These are phyloP conservation scores for Fistulina hepatica DNA, from an alignment of 1,284 basidiomycete genomes.

Conservation along the genomic window DNA sequence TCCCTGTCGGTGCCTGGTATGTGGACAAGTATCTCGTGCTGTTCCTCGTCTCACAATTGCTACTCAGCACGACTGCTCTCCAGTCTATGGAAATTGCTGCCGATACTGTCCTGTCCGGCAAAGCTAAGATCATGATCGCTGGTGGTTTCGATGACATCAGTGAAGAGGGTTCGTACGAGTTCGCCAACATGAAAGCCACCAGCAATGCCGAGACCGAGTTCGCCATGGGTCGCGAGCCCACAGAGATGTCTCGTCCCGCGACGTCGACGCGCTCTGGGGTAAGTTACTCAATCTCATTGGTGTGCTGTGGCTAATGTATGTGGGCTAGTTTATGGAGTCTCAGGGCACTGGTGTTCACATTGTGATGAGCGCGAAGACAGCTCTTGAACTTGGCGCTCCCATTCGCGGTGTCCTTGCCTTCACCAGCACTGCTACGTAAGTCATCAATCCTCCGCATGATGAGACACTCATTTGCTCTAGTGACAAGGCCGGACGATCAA, in stretches of 20 bases:
- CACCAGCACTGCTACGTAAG: conserved; percentile 92
- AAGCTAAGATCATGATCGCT: conserved; percentile 98
- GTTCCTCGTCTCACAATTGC: conserved; percentile 2
- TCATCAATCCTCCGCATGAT: conserved; percentile 12
- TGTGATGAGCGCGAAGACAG: conserved; percentile 93
- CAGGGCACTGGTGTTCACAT: conserved; percentile 96
- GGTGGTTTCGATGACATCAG: conserved; percentile 98
- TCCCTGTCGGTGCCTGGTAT: conserved; percentile 95
- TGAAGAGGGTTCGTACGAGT: conserved; percentile 95
- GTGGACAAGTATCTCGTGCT: conserved; percentile 16
- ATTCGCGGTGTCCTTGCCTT: conserved; percentile 92
- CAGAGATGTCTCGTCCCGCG: conserved; percentile 96
- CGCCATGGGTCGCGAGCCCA: conserved; percentile 96
- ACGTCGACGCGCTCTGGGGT: conserved; percentile 91
- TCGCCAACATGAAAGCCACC: conserved; percentile 99
- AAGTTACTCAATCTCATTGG: conserved; percentile 21
- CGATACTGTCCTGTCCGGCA: conserved; percentile 88
- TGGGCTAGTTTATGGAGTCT: conserved; percentile 83
- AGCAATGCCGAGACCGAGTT: conserved; percentile 95
- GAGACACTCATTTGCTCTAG: conserved; percentile 28
- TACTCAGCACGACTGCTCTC: conserved; percentile 78
- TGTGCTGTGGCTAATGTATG: conserved; percentile 5
- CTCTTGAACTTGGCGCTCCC: conserved; percentile 86
- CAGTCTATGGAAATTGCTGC: conserved; percentile 98
- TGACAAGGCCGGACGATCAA: conserved; percentile 91